Evolutionary conservation across 352 stramenopile species (phyloP).

Genomic region (Globisporangium spiculum): DNA sequence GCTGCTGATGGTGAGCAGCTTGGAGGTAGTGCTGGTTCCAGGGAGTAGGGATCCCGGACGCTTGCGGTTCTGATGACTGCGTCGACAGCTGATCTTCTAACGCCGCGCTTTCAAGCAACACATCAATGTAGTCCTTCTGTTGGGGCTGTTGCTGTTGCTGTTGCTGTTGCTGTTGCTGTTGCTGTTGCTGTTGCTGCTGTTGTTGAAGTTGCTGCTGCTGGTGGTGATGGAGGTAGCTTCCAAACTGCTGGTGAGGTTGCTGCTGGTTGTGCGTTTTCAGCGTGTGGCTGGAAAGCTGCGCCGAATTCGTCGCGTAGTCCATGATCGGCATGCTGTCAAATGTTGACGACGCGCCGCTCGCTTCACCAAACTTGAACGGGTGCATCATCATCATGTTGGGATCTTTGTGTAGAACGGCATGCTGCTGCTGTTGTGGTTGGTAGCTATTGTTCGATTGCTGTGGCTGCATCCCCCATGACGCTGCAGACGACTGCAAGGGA

Average conservation of each 20-base stretch:
- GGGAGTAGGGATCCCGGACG: slow-evolving; percentile 11
- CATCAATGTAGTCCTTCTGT: slow-evolving; percentile 54
- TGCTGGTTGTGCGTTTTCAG: slow-evolving; percentile 27
- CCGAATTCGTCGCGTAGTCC: slow-evolving; percentile 26
- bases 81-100: slow-evolving; percentile 44
- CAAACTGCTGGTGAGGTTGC: slow-evolving; percentile 8
- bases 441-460: slow-evolving; percentile 11
- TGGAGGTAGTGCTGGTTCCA: slow-evolving; percentile 12
- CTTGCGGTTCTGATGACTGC: slow-evolving; percentile 27
- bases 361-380: slow-evolving; percentile 32
- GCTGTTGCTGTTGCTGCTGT: slow-evolving; percentile 7
- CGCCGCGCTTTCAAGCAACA: slow-evolving; percentile 51
- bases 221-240: neutral
- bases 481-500: slow-evolving; percentile 4
- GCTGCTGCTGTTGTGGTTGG: slow-evolving; percentile 7
- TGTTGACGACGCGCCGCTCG: slow-evolving; percentile 7
- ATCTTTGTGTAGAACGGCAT: slow-evolving; percentile 5
- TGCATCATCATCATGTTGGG: slow-evolving; percentile 26
- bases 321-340: slow-evolving; percentile 22
- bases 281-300: slow-evolving; percentile 10
- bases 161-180: slow-evolving; percentile 21
- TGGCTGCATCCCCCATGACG: neutral
- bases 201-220: slow-evolving; percentile 18
- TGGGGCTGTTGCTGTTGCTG: slow-evolving; percentile 22
- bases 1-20: neutral